Conservation (phyloP, 1,284 basidiomycete species). For the Blastosporella zonata region DNA sequence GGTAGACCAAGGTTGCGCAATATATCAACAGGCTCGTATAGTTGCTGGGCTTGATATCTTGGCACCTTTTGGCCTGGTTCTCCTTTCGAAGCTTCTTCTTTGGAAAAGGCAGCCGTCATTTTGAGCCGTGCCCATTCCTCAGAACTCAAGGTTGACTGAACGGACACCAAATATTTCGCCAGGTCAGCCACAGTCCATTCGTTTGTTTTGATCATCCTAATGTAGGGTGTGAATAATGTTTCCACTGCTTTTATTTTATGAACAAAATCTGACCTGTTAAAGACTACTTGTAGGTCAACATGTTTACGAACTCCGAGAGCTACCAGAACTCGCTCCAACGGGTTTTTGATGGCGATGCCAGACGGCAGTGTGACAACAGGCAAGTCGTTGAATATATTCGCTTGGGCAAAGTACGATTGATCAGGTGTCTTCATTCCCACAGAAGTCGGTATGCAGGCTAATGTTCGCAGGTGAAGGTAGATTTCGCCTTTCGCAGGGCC, state of each 20-base stretch:
- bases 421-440: constrained; percentile 72
- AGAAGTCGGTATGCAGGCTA: constrained; percentile 84
- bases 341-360: constrained; percentile 63
- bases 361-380: constrained; percentile 80
- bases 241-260: background rate
- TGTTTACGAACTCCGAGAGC: constrained; percentile 87
- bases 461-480: constrained; percentile 52
- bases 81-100: constrained; percentile 43
- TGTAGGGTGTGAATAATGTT: constrained; percentile 9
- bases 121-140: constrained; percentile 74
- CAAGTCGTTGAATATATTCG: constrained; percentile 86
- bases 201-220: constrained; percentile 83
- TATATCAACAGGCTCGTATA: constrained; percentile 83
- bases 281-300: constrained; percentile 88
- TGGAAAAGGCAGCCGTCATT: constrained; percentile 80
- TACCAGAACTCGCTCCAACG: constrained; percentile 75
- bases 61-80: constrained; percentile 32
- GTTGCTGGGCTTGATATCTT: constrained; percentile 62
- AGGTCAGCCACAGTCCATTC: constrained; percentile 79
- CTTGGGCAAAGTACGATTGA: constrained; percentile 87
- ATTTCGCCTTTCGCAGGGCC: constrained; percentile 59
- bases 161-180: constrained; percentile 88
- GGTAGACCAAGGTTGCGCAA: constrained; percentile 79
- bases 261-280: constrained; percentile 55
- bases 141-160: constrained; percentile 64